A percentile compares a stretch with the other conserved stretches of the same genome.
phyloP scores from a whole-genome alignment of 345 rosid species.

The Hypericum perforatum region DNA sequence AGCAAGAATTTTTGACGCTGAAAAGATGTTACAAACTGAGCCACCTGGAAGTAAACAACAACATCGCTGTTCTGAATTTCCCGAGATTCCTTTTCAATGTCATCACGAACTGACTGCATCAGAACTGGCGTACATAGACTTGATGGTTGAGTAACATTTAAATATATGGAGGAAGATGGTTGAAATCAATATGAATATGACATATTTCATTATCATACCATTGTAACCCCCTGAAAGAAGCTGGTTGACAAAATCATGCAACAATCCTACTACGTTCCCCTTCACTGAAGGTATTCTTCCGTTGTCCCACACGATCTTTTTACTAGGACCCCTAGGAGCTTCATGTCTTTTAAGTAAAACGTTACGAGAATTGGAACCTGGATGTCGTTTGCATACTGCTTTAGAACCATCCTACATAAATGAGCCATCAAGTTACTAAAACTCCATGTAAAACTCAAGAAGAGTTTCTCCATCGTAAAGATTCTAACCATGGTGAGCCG shows the following conservation, averaged over 20 bases:
- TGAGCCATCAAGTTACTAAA: constrained; percentile 6
- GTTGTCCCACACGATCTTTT: constrained; percentile 55
- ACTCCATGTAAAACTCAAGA: constrained; percentile 4
- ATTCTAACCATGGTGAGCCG: constrained; percentile 62
- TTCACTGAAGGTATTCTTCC: constrained; percentile 39
- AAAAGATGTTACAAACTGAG: constrained; percentile 68
- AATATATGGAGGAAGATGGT: not conserved
- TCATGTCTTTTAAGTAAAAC: constrained; percentile 33
- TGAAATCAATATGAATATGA: constrained; percentile 9
- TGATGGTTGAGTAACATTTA: constrained; percentile 12
- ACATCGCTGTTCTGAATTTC: constrained; percentile 70
- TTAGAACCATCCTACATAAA: constrained; percentile 73
- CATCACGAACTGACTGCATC: constrained; percentile 74
- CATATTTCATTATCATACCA: constrained; percentile 36
- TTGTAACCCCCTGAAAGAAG: constrained; percentile 80
- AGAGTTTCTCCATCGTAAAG: constrained; percentile 7
- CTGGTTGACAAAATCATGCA: constrained; percentile 71
- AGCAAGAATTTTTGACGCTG: constrained; percentile 54
- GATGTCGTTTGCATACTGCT: constrained; percentile 59
- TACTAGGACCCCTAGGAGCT: constrained; percentile 32
- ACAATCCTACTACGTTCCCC: constrained; percentile 43
- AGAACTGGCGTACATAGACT: constrained; percentile 39
- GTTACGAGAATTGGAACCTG: constrained; percentile 32
- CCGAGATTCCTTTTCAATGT: constrained; percentile 78
- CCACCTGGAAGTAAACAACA: constrained; percentile 63